A percentile compares a stretch with the other conserved stretches of the same genome.
Evolutionary conservation across 164 flowering plant species (phyloP).

Genomic region (Macadamia tetraphylla): DNA sequence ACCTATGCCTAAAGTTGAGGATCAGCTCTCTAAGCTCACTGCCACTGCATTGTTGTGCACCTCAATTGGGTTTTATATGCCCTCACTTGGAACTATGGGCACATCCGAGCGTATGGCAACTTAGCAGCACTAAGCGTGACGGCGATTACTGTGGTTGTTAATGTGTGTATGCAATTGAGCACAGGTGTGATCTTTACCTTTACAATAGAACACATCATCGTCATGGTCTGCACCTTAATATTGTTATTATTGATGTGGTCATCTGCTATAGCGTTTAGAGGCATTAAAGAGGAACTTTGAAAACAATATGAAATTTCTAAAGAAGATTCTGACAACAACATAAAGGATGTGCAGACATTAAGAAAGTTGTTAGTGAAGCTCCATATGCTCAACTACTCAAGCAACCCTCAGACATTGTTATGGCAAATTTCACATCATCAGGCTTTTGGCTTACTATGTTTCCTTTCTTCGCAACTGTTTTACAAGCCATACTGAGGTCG

Average conservation of each 20-base stretch:
- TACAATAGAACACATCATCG: background rate
- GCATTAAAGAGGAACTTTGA: too few relatives aligned
- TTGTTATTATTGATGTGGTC: constrained; percentile 2
- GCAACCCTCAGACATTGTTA: constrained; percentile 4
- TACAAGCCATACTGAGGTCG: background rate
- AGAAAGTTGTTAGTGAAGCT: background rate
- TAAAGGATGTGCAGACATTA: background rate
- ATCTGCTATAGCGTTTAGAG: background rate
- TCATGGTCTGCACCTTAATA: background rate
- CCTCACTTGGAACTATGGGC: background rate
- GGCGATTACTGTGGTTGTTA: constrained; percentile 2
- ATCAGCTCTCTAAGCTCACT: background rate
- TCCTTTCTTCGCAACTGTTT: background rate
- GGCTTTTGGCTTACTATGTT: background rate
- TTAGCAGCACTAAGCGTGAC: background rate
- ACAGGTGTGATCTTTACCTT: background rate
- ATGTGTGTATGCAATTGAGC: background rate
- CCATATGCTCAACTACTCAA: background rate
- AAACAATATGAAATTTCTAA: too few relatives aligned
- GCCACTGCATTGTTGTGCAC: too few relatives aligned
- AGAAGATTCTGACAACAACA: too few relatives aligned
- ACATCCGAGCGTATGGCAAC: background rate
- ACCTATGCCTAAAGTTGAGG: too few relatives aligned
- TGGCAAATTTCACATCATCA: background rate
- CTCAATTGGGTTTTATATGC: background rate